These are phyloP conservation scores for Rhizopogon vesiculosus DNA, from an alignment of 768 basidiomycete genomes.

Conservation along the genomic window DNA sequence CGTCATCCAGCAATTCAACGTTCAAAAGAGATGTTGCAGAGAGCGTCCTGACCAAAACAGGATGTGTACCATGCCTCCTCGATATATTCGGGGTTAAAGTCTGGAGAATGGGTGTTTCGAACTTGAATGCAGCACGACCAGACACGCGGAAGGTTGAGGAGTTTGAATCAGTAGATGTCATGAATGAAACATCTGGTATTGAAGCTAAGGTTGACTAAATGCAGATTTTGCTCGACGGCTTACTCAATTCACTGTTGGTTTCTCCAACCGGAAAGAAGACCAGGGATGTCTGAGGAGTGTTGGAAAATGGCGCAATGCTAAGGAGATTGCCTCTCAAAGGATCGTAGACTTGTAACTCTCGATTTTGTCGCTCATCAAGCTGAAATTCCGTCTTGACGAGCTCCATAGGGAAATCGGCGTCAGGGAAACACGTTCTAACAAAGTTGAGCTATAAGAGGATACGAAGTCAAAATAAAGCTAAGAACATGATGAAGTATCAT, in stretches of 20 bases:
- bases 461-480: neutral
- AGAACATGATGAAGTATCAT: constrained; percentile 11
- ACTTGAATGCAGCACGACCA: constrained; percentile 38
- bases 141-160: constrained; percentile 34
- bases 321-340: constrained; percentile 54
- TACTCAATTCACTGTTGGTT: constrained; percentile 55
- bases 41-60: constrained; percentile 41
- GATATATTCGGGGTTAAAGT: constrained; percentile 34
- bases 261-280: constrained; percentile 66
- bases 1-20: constrained; percentile 12
- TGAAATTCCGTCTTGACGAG: constrained; percentile 54
- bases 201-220: neutral
- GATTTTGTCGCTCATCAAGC: constrained; percentile 35
- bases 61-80: constrained; percentile 9
- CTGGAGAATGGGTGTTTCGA: constrained; percentile 69
- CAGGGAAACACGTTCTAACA: constrained; percentile 65
- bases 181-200: constrained; percentile 32
- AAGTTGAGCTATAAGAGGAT: constrained; percentile 54
- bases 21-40: constrained; percentile 38
- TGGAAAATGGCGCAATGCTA: constrained; percentile 31
- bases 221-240: constrained; percentile 14
- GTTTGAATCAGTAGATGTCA: constrained; percentile 36
- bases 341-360: constrained; percentile 43
- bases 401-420: constrained; percentile 69
- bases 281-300: constrained; percentile 23